These are phyloP conservation scores for Suillus americanus DNA, from an alignment of 768 basidiomycete species.

Conservation along the genomic window DNA sequence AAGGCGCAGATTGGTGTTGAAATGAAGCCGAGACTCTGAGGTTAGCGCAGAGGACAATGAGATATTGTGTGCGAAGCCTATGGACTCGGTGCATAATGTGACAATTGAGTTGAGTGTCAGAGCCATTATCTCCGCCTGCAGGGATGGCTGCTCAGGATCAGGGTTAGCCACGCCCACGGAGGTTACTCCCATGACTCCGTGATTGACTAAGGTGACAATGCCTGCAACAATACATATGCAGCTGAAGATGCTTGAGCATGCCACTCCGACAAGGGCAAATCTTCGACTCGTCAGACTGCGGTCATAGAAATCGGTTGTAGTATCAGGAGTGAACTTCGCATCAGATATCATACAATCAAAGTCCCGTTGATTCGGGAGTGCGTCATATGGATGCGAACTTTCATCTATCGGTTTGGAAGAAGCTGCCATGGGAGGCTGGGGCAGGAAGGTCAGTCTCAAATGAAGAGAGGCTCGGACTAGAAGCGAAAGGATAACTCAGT, in stretches of 20 bases:
- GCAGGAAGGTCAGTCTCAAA: not conserved
- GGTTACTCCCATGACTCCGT: not conserved
- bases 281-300: not conserved
- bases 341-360: not conserved
- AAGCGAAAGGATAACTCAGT: no score
- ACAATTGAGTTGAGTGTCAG: constrained; percentile 27
- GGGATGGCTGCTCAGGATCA: no score
- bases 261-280: not conserved
- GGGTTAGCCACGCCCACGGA: no score
- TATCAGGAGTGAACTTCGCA: not conserved
- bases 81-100: constrained; percentile 29
- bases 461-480: no score
- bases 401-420: not conserved
- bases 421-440: not conserved
- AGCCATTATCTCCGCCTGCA: constrained; percentile 20
- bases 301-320: not conserved
- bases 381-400: not conserved
- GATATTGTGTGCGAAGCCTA: constrained; percentile 26
- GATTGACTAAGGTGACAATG: not conserved
- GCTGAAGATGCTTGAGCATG: not conserved
- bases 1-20: constrained; percentile 31
- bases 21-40: constrained; percentile 23
- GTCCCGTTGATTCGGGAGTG: not conserved
- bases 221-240: not conserved
- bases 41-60: constrained; percentile 28